Evolutionary conservation across 371 early-diverging fungal species (phyloP).

Genomic region (Catenaria anguillulae): DNA sequence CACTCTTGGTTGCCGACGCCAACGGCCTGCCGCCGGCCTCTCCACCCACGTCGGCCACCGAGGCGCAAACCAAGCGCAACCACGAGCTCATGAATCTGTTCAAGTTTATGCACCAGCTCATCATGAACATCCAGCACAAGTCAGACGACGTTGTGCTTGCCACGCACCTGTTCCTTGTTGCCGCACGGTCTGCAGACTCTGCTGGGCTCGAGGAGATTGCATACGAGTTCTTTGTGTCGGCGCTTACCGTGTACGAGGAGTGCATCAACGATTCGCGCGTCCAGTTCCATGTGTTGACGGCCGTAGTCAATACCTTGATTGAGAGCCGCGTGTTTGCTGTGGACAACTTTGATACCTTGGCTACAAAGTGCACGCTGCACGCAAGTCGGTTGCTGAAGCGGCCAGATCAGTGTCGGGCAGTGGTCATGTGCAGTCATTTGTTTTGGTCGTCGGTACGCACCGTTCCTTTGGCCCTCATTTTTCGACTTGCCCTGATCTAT

Average conservation of each 20-base stretch:
- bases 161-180: conserved; percentile 59
- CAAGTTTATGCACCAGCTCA: conserved; percentile 59
- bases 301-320: conserved; percentile 58
- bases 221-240: conserved; percentile 73
- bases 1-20: background rate
- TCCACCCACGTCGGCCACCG: background rate
- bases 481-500: too few species aligned
- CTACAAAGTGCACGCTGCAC: conserved; percentile 70
- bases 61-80: background rate
- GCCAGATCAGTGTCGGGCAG: conserved; percentile 76
- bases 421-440: conserved; percentile 59
- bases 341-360: conserved; percentile 79
- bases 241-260: conserved; percentile 82
- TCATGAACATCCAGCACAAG: conserved; percentile 42
- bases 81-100: conserved; percentile 46
- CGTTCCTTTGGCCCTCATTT: too few species aligned
- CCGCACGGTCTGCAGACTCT: conserved; percentile 66
- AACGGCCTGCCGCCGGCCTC: background rate
- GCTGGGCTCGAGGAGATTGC: conserved; percentile 62
- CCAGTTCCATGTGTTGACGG: conserved; percentile 66
- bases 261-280: conserved; percentile 67
- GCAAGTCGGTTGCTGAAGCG: conserved; percentile 74
- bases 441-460: too few species aligned
- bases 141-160: conserved; percentile 30
- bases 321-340: conserved; percentile 47